Evolutionary conservation across 148 eudicot species (phyloP).

Genomic region (Rhododendron ovatum): DNA sequence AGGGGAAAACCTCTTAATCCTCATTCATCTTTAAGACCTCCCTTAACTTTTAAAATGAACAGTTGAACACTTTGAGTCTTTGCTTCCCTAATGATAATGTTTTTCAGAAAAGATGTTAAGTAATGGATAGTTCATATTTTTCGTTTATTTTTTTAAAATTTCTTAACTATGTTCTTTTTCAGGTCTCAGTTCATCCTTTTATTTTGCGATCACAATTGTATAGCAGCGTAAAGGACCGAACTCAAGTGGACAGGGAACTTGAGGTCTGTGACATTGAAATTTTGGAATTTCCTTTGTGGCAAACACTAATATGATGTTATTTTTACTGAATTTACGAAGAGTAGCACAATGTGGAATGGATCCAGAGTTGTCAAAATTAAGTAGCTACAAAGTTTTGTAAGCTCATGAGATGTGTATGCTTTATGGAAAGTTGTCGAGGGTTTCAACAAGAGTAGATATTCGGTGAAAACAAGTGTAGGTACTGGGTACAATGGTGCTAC

Average conservation of each 20-base stretch:
- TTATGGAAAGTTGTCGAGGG: neutral
- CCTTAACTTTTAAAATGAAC: neutral
- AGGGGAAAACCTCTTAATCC: neutral
- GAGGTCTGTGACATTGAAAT: slow-evolving; percentile 51
- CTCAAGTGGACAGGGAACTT: slow-evolving; percentile 90
- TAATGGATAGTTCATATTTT: neutral
- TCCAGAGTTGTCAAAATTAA: neutral
- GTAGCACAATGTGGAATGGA: neutral
- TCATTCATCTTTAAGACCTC: neutral
- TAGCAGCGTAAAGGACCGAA: slow-evolving; percentile 88
- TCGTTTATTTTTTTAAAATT: neutral
- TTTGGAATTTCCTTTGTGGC: neutral
- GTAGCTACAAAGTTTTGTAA: neutral
- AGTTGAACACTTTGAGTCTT: neutral
- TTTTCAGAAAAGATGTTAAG: neutral
- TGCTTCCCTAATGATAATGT: neutral
- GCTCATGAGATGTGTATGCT: neutral
- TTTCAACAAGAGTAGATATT: neutral
- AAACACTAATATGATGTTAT: neutral
- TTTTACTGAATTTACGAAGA: neutral
- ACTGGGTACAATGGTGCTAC: neutral
- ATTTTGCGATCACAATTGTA: slow-evolving; percentile 79
- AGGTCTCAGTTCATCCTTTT: slow-evolving; percentile 76
- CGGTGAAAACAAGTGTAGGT: neutral
- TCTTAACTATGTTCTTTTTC: slow-evolving; percentile 14